Base-by-base conservation (phyloP, 2,329 filamentous ascomycete genomes). In the Colletotrichum acutatum region DNA sequence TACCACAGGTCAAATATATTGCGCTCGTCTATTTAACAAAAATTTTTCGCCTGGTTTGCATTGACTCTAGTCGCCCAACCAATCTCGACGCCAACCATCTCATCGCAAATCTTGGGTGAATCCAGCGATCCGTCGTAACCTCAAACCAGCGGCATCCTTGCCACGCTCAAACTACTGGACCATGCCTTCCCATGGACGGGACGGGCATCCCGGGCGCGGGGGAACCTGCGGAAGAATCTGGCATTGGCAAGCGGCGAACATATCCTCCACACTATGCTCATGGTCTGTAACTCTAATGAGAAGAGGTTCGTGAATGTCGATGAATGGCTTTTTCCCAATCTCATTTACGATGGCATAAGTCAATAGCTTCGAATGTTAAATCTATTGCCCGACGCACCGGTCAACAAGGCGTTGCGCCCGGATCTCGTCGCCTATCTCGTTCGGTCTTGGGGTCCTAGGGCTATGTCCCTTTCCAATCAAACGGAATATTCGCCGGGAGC, bases 371-470 rank as follows among this genome's bases (percentile, higher is more conserved):
- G 11, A 53, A 28, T 14, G 19, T 34, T 22, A 16, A 14, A 22
- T 19, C 22, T 22, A 16, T 32, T 46, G 14, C 30, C 16, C 65
- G 26, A 53, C 37, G 42, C 59, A 37, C 65, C 65, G 53, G 58
- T 59, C 49, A 24, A 68, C 63, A 65, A 58, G 69, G 65, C 69
- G 26, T 57, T 68, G 58, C 69, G 59, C 70, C 70, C 59, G 42
- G 59, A 69, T 64, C 53, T 69, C 59, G 32, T 69, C 70, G 34
- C 66, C 54, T 60, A 64, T 72, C 70, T 69, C 19, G 30, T 54
- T 54, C 37, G 42, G 59, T 72, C 58, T 49, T 60, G 53, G 42
- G 19, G 52, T 60, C n/a, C 16, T 71, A 19, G 32, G 26, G 46
- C 63, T 67, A 56, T 67, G 68, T 66, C 28, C n/a, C 30, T n/a